These are phyloP conservation scores for Larix kaempferi DNA, from an alignment of 75 land plant genomes.

Conservation along the genomic window DNA sequence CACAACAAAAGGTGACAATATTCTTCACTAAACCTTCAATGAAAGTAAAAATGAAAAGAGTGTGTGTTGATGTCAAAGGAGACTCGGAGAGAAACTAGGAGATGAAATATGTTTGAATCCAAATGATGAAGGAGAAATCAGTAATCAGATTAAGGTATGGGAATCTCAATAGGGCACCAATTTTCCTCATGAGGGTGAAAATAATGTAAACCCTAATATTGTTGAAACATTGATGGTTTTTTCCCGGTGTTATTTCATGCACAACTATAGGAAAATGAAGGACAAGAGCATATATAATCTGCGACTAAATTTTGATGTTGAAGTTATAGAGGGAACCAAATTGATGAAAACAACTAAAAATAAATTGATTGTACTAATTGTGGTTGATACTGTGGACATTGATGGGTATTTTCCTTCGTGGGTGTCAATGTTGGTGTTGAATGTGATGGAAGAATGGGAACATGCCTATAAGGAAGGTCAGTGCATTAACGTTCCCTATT, in stretches of 20 bases:
- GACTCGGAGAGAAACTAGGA: not conserved
- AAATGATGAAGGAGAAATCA: not conserved
- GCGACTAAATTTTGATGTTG: conserved; percentile 83
- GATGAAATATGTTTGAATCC: not conserved
- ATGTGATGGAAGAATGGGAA: conserved; percentile 47
- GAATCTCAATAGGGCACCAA: not conserved
- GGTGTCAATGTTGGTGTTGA: conserved; percentile 54
- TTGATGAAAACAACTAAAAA: conserved; percentile 36
- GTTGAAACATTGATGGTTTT: conserved; percentile 61
- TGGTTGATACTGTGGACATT: conserved; percentile 75
- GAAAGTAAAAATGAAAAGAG: not conserved
- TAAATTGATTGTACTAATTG: conserved; percentile 71
- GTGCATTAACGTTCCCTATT: too few relatives aligned
- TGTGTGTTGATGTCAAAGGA: not conserved
- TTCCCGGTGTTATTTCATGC: conserved; percentile 69
- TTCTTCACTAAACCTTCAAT: conserved; percentile 50
- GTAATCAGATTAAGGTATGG: not conserved
- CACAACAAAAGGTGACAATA: conserved; percentile 58
- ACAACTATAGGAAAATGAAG: conserved; percentile 75
- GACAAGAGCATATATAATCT: conserved; percentile 59
- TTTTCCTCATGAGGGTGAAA: not conserved
- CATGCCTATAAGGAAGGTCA: too few relatives aligned
- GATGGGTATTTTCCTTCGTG: conserved; percentile 85
- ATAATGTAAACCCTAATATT: not conserved
- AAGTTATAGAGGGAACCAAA: conserved; percentile 51